Conservation (phyloP, 441 rosid genomes). For the Cnidoscolus chayamansa region DNA sequence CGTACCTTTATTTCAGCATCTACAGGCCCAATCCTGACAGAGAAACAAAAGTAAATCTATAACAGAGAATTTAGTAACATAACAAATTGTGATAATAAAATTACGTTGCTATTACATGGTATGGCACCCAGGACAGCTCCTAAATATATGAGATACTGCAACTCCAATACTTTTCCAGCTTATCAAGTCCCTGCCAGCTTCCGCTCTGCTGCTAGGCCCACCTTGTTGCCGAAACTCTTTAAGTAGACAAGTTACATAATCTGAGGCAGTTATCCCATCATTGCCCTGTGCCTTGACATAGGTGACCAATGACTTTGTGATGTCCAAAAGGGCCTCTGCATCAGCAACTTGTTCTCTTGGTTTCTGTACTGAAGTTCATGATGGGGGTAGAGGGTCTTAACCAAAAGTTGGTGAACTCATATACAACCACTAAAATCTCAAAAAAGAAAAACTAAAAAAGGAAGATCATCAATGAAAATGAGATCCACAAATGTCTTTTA, state of each 20-base stretch:
- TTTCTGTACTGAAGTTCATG: slow-evolving; percentile 44
- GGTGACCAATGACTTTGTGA: slow-evolving; percentile 43
- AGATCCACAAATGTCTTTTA: neutral
- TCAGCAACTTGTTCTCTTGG: slow-evolving; percentile 81
- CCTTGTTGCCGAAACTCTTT: slow-evolving; percentile 39
- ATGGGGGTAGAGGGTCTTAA: neutral
- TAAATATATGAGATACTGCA: slow-evolving; percentile 34
- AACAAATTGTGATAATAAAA: too few relatives aligned
- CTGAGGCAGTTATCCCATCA: slow-evolving; percentile 53
- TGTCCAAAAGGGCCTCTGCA: slow-evolving; percentile 66
- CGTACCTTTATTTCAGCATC: slow-evolving; percentile 42
- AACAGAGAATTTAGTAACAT: neutral
- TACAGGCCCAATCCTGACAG: slow-evolving; percentile 60
- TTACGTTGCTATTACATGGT: slow-evolving; percentile 41
- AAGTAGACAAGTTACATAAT: slow-evolving; percentile 48
- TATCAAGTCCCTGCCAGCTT: slow-evolving; percentile 23
- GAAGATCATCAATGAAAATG: too few relatives aligned
- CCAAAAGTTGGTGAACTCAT: neutral
- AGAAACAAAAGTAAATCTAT: slow-evolving; percentile 4
- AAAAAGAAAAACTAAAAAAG: too few relatives aligned
- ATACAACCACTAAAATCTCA: neutral
- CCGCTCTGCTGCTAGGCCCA: slow-evolving; percentile 18
- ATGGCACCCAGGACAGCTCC: slow-evolving; percentile 37
- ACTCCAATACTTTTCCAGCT: slow-evolving; percentile 51
- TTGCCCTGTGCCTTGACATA: slow-evolving; percentile 51